Evolutionary conservation across 2,329 filamentous ascomycete species (phyloP), one percentile per base, ranked within the genome.

Genomic region (Chalaropsis ovoidea): DNA sequence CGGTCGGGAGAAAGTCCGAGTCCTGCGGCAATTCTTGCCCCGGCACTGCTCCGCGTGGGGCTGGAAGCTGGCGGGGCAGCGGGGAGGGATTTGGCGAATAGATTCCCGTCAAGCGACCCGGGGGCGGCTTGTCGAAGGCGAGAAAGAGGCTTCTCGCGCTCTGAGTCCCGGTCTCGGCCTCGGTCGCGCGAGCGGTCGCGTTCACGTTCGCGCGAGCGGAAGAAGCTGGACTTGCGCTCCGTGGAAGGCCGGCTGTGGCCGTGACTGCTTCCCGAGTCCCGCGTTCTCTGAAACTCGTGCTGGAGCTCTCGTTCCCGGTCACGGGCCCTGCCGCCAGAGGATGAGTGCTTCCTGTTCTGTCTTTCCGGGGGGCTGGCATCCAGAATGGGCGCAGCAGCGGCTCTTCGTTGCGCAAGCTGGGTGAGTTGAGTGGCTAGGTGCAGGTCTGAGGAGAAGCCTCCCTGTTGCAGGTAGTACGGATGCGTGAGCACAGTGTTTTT

Each of bases 61-160:
- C 62, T 54, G 62, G 62, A 27, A 64, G 62, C 19, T 54, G 47
- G 19, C 27, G 63, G 22, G 63, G 63, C 42, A 65, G 52, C 15
- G 63, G 63, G n/a, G 52, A 58, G 49, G 52, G 63, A 45, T 61
- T 39, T 31, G 64, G 56, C 47, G 47, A 64, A 56, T 54, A 63
- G 41, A 65, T 39, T 15, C 65, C 65, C 45, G 65, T 67, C 11
- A 67, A 45, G 52, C 65, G 62, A 47, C 65, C 65, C 65, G 35
- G 41, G 10, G 65, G 65, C 8, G 65, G 65, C 17, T 62, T 56
- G 45, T 67, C 65, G 65, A 67, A 67, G 8, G 62, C 65, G 31
- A 67, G 45, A 31, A 67, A 64, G 22, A 67, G 56, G 43, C 65
- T 67, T 62, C 65, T 67, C 62, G 27, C 56, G 63, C 65, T 67